Conservation (phyloP, 2,329 filamentous ascomycete genomes). For the Cytospora chrysosperma region DNA sequence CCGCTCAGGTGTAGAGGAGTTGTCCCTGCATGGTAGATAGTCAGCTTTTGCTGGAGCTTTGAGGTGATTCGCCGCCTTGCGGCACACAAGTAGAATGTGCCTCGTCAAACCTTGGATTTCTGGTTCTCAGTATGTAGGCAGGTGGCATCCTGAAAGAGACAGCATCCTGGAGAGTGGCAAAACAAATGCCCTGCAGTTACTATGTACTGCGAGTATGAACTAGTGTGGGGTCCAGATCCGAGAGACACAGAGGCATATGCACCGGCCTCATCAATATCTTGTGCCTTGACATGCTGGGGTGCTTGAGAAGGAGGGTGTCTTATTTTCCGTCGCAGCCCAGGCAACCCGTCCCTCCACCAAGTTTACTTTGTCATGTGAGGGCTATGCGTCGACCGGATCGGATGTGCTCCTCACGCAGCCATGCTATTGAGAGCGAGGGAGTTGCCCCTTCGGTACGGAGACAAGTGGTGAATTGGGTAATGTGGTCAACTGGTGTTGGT, state of each 20-base stretch:
- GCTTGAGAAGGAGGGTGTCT: not conserved
- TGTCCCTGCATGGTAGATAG: conserved; percentile 8
- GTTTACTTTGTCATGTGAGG: conserved; percentile 6
- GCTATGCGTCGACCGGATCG: not conserved
- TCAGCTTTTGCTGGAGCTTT: not conserved
- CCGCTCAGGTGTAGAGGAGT: conserved; percentile 5
- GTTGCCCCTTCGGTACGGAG: not conserved
- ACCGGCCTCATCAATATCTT: not conserved
- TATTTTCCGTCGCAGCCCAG: not conserved
- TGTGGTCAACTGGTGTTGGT: not conserved
- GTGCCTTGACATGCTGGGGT: not conserved
- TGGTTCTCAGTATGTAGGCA: not conserved
- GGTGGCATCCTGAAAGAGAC: not conserved
- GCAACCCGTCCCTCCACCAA: conserved; percentile 10
- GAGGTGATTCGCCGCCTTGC: conserved; percentile 9
- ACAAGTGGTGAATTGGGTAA: not conserved
- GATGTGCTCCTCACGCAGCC: not conserved
- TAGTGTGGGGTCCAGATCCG: not conserved
- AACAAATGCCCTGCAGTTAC: not conserved
- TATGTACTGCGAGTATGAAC: not conserved
- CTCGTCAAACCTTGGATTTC: not conserved
- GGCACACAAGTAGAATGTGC: not conserved
- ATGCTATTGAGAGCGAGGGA: not conserved
- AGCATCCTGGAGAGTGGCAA: not conserved
- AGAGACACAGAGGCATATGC: not conserved